A percentile compares a stretch with the other conserved stretches of the same genome.
These are phyloP conservation scores for Fusarium virguliforme DNA, from an alignment of 2,329 filamentous ascomycete genomes.

Conservation along the genomic window DNA sequence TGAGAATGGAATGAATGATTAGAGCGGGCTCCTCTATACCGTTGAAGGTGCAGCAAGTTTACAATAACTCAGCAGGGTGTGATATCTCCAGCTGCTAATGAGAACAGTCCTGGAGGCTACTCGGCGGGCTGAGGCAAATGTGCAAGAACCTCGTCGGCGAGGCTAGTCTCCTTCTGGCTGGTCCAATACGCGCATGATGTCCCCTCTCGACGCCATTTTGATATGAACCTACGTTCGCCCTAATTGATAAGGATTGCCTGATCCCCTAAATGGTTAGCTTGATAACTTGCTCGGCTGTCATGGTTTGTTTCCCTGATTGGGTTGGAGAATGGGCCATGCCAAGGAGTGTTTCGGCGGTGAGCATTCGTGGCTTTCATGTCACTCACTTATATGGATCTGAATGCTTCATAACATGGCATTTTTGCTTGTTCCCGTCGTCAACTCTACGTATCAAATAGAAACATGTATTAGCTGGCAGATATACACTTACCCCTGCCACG, in stretches of 20 bases:
- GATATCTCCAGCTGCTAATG: too few relatives aligned
- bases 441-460: not conserved
- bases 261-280: constrained; percentile 1
- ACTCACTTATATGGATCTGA: not conserved
- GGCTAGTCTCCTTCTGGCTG: too few relatives aligned
- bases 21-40: too few relatives aligned
- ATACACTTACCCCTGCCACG: not conserved
- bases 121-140: too few relatives aligned
- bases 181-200: constrained; percentile 24
- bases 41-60: too few relatives aligned
- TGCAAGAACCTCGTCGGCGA: too few relatives aligned
- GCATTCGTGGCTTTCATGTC: not conserved
- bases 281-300: not conserved
- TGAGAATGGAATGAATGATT: too few relatives aligned
- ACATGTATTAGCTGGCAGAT: not conserved
- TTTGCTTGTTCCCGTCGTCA: not conserved
- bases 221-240: constrained; percentile 8
- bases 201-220: constrained; percentile 19
- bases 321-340: not conserved
- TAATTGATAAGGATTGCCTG: not conserved
- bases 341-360: constrained; percentile 9
- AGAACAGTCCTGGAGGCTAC: too few relatives aligned
- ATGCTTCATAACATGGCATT: not conserved
- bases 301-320: not conserved
- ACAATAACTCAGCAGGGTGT: too few relatives aligned